phyloP scores from a whole-genome alignment of 2,329 filamentous ascomycete genomes.

The Aureobasidium vineae region DNA sequence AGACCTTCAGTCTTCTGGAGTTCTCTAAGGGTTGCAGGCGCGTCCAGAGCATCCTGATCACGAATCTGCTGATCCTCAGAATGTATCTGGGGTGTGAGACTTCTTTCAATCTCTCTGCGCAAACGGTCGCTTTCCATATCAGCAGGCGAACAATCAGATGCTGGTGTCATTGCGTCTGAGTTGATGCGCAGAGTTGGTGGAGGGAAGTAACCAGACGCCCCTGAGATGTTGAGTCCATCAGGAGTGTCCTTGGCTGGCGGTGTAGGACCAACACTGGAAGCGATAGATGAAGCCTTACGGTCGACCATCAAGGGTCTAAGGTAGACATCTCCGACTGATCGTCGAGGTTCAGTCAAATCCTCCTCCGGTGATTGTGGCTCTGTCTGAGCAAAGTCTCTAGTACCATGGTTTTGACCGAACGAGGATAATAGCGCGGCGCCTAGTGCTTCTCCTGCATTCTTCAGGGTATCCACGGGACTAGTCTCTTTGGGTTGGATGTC shows the following conservation, averaged over 20 bases:
- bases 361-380: constrained; percentile 26
- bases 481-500: constrained; percentile 30
- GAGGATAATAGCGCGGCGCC: constrained; percentile 46
- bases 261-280: constrained; percentile 45
- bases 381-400: constrained; percentile 37
- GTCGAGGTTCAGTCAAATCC: constrained; percentile 34
- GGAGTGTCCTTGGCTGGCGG: constrained; percentile 49
- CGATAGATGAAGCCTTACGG: constrained; percentile 38
- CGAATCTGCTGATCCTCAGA: constrained; percentile 26
- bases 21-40: constrained; percentile 31
- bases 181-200: constrained; percentile 31
- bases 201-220: constrained; percentile 41
- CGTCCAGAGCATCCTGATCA: constrained; percentile 36
- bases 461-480: constrained; percentile 48
- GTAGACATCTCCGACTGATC: constrained; percentile 39
- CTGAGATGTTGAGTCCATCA: constrained; percentile 28
- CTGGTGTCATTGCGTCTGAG: constrained; percentile 5
- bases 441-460: constrained; percentile 50
- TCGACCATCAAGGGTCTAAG: constrained; percentile 43
- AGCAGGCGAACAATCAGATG: constrained; percentile 48
- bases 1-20: constrained; percentile 20
- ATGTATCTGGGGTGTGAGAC: constrained; percentile 54
- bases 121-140: constrained; percentile 69
- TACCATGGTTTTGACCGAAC: constrained; percentile 37
- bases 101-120: constrained; percentile 71